phyloP scores from a whole-genome alignment of 2,329 filamentous ascomycete species.

The Basipetospora chlamydospora region DNA sequence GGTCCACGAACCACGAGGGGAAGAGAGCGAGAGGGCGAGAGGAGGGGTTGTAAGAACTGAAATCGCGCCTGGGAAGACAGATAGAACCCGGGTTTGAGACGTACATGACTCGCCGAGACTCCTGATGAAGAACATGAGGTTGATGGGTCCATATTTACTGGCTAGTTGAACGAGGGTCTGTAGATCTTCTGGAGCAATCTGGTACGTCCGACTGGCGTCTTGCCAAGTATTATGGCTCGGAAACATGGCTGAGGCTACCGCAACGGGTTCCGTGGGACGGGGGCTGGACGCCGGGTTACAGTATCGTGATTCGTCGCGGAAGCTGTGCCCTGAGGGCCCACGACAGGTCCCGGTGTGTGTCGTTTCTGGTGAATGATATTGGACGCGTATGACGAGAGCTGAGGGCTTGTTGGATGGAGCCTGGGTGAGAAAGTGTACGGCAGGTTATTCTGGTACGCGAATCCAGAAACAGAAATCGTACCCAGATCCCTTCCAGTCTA shows the following conservation, averaged over 20 bases:
- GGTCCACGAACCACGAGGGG: not conserved
- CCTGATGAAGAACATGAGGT: constrained; percentile 9
- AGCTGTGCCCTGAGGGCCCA: not conserved
- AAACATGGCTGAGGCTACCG: constrained; percentile 7
- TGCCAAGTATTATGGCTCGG: constrained; percentile 7
- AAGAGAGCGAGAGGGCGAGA: not conserved
- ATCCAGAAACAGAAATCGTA: too few species aligned
- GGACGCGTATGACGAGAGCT: too few species aligned
- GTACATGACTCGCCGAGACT: constrained; percentile 8
- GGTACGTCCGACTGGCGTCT: constrained; percentile 7
- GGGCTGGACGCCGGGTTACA: not conserved
- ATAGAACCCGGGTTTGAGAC: too few species aligned
- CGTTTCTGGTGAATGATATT: too few species aligned
- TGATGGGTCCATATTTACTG: constrained; percentile 9
- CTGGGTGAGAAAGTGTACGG: too few species aligned
- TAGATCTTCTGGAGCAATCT: constrained; percentile 9
- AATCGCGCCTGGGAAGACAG: too few species aligned
- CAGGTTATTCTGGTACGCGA: too few species aligned
- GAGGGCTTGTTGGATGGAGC: too few species aligned
- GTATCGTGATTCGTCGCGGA: not conserved
- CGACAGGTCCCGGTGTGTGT: too few species aligned
- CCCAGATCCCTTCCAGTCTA: too few species aligned
- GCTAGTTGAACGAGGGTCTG: constrained; percentile 7
- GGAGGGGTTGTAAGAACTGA: not conserved
- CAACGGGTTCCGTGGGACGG: too few species aligned